Evolutionary conservation across 208 protist species (phyloP), one percentile per base, ranked within the genome.

Genomic region (Leishmania tarentolae): DNA sequence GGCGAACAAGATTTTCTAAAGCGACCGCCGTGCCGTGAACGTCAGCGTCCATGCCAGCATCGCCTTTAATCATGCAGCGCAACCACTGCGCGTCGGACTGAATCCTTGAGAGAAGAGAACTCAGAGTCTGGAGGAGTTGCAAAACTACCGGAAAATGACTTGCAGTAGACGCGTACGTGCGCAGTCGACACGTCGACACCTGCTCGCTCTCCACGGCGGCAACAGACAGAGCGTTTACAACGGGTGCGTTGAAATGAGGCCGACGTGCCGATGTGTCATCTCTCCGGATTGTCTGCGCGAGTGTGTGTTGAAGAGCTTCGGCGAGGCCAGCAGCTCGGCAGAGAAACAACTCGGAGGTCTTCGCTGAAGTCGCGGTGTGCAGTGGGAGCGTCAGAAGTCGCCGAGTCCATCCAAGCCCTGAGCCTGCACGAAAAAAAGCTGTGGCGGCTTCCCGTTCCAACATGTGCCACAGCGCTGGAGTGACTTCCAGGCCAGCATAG

Each of bases 331-430:
- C 82, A 2, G 68, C 47, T 40, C 74, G 77, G 19, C 74, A 71
- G 1, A 86, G 46, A 52, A 78, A 71, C 21, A 57, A 28, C 31
- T 40, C 40, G 21, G 40, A 35, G 13, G 53, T 9, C 28, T 40
- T 68, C 40, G 50, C 74, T 24, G 74, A 77, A 1, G 56, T 68
- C 37, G 40, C 3, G 37, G 40, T 24, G 9, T 46, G 9, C 15
- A 56, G 46, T 9, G 37, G 37, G 7, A 65, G 31, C 35, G 74
- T 31, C 28, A 79, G 31, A 11, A 44, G 2, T 9, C 80, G 66
- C n/a, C 82, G 82, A n/a, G 59, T 82, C 82, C 82, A 86, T 28
- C 82, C 76, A 2, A 86, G 78, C 0, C 82, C 82, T 7, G 78
- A 82, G 7, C 82, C 82, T 3, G 69, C 65, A 11, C 72, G 28